Percentiles rank a stretch among this genome's conserved stretches.
Evolutionary conservation across 768 basidiomycete species (phyloP).

Genomic region (Epithele typhae): DNA sequence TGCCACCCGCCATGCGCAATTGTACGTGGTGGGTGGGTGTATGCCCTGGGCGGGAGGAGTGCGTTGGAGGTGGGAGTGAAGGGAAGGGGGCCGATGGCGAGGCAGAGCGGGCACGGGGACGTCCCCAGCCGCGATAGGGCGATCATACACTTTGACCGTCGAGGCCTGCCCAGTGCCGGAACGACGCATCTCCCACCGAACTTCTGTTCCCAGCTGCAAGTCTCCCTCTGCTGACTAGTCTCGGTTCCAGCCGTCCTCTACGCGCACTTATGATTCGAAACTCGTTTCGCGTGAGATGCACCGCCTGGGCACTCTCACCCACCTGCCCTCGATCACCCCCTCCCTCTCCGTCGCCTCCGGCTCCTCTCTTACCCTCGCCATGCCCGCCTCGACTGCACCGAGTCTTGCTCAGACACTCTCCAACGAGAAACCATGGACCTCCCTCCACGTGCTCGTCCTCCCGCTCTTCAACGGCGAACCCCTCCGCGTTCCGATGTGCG

Average conservation of each 20-base stretch:
- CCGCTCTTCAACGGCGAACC: conserved; percentile 92
- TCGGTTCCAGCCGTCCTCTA: conserved; percentile 13
- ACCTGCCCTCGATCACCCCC: conserved; percentile 49
- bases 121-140: no score
- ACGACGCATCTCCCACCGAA: no score
- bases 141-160: background rate
- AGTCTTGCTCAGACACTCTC: conserved; percentile 28
- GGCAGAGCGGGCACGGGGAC: no score
- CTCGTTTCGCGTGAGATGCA: conserved; percentile 84
- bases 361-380: conserved; percentile 35
- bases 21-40: no score
- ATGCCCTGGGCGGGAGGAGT: no score
- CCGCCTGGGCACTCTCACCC: conserved; percentile 61
- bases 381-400: conserved; percentile 13
- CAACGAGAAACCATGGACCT: conserved; percentile 73
- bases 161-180: background rate
- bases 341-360: conserved; percentile 49
- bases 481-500: conserved; percentile 77
- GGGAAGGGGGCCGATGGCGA: no score
- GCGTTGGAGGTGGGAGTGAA: no score
- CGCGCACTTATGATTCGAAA: conserved; percentile 74
- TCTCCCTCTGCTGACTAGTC: no score
- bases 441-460: conserved; percentile 81
- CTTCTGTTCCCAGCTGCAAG: no score
- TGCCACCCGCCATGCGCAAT: no score